Evolutionary conservation across 169 alveolate genomes (phyloP).

Genomic region (Sarcocystis neurona): DNA sequence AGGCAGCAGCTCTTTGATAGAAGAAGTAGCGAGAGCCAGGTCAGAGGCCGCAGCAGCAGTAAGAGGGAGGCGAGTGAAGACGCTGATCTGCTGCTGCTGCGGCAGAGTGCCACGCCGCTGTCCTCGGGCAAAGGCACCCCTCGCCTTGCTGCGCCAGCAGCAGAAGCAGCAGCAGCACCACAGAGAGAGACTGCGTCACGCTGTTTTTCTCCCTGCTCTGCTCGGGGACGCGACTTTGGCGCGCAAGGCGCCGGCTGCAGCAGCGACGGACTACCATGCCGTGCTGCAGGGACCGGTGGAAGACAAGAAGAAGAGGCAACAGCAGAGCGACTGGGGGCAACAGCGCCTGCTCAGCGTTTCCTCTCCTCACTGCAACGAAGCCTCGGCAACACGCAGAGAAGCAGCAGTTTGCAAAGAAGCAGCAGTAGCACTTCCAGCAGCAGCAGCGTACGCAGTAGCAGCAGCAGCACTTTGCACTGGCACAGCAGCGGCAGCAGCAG

Average conservation of each 20-base stretch:
- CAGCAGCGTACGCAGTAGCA: background rate
- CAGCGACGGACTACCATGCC: too few species aligned
- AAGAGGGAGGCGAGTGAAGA: too few species aligned
- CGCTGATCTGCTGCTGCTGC: too few species aligned
- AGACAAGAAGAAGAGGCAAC: background rate
- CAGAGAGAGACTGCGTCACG: too few species aligned
- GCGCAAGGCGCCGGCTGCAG: background rate
- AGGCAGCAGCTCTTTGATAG: too few species aligned
- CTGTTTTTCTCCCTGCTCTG: background rate
- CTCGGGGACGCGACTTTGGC: background rate
- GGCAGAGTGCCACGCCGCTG: too few species aligned
- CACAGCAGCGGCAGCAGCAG: background rate
- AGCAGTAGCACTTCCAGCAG: background rate
- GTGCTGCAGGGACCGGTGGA: background rate
- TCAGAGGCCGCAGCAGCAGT: too few species aligned
- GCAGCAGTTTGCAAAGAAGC: background rate
- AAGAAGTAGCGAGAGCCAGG: too few species aligned
- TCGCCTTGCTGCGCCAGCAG: too few species aligned
- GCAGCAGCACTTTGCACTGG: constrained; percentile 7
- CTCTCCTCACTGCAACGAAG: background rate
- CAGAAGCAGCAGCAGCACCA: too few species aligned
- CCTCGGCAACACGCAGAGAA: background rate
- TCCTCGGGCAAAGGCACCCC: too few species aligned
- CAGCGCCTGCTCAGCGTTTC: background rate
- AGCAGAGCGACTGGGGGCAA: background rate